Evolutionary conservation across 805 yeast species (phyloP).

Genomic region (Saccharomycopsis guyanensis): DNA sequence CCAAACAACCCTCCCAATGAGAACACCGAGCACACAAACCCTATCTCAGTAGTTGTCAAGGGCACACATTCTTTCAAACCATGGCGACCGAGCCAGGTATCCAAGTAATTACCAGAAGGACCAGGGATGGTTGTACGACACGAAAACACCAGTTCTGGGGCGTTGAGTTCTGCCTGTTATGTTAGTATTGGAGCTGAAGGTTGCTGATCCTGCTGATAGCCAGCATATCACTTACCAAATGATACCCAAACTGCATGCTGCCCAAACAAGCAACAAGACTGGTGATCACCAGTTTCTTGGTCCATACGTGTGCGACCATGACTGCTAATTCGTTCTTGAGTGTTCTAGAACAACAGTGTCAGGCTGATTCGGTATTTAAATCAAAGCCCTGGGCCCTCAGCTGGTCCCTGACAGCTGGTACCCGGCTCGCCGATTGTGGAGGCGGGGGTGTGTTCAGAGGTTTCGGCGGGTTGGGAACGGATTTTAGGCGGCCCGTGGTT

Average conservation of each 20-base stretch:
- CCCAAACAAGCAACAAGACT: slow-evolving; percentile 63
- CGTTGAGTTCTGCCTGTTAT: slow-evolving; percentile 81
- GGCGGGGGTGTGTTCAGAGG: no score
- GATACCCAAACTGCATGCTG: slow-evolving; percentile 87
- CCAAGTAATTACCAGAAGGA: slow-evolving; percentile 26
- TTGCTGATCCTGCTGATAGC: background rate
- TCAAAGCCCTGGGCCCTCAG: no score
- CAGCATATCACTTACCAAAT: slow-evolving; percentile 40
- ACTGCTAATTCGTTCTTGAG: no score
- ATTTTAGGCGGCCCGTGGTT: no score
- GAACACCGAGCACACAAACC: slow-evolving; percentile 69
- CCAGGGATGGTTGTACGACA: slow-evolving; percentile 34
- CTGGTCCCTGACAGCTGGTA: no score
- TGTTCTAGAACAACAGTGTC: no score
- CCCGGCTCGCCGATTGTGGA: no score
- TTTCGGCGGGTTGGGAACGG: no score
- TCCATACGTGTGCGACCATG: slow-evolving; percentile 17
- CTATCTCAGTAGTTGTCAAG: slow-evolving; percentile 50
- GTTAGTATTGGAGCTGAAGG: background rate
- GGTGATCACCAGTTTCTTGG: slow-evolving; percentile 34
- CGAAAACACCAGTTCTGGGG: slow-evolving; percentile 68
- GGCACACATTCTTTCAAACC: slow-evolving; percentile 40
- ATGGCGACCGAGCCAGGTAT: slow-evolving; percentile 35
- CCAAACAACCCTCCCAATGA: slow-evolving; percentile 81
- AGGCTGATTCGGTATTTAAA: no score